These are phyloP conservation scores for Taphrina wiesneri DNA, from an alignment of 1,139 yeast species.

Conservation along the genomic window DNA sequence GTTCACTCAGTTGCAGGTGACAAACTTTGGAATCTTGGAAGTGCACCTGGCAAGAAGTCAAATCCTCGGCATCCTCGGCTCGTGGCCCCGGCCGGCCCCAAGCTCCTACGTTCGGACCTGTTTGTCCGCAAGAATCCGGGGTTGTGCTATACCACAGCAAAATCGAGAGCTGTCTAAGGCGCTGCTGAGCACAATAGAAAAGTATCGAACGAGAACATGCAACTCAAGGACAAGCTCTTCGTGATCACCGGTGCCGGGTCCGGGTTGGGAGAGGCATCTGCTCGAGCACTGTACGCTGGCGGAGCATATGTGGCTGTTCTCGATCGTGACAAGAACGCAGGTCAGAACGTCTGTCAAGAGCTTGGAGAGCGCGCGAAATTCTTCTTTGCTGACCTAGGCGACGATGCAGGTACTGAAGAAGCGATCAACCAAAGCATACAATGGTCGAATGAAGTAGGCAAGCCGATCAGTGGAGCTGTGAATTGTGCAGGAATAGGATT, in stretches of 20 bases:
- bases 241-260: slow-evolving; percentile 35
- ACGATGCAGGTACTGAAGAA: slow-evolving; percentile 26
- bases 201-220: slow-evolving; percentile 4
- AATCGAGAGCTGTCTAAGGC: no score
- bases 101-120: background rate
- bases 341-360: slow-evolving; percentile 13
- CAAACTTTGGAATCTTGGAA: background rate
- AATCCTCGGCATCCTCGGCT: background rate
- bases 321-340: slow-evolving; percentile 37
- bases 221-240: slow-evolving; percentile 25
- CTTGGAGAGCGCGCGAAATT: slow-evolving; percentile 22
- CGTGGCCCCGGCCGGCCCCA: background rate
- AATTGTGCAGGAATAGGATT: slow-evolving; percentile 39
- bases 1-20: no score
- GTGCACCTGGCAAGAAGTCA: no score
- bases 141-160: background rate
- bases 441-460: slow-evolving; percentile 32
- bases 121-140: background rate
- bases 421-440: slow-evolving; percentile 34
- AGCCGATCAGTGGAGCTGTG: slow-evolving; percentile 37
- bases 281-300: slow-evolving; percentile 18
- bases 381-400: slow-evolving; percentile 37
- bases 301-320: slow-evolving; percentile 39
- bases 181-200: no score
- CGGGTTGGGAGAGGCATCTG: slow-evolving; percentile 39